phyloP scores from a whole-genome alignment of 352 stramenopile species.

The Phytophthora agathidicida region DNA sequence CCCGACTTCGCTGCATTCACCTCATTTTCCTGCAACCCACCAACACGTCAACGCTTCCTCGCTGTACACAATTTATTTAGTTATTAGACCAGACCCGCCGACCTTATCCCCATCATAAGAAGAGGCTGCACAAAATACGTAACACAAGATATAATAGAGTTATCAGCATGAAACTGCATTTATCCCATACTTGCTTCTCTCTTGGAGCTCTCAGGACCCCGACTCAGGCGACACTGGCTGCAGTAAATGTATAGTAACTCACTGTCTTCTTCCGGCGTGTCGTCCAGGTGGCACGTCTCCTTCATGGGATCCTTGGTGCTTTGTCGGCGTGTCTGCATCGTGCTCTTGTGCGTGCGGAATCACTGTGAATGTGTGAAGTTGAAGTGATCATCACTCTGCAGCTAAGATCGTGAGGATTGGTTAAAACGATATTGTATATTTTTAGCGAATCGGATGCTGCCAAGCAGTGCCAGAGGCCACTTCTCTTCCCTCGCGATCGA shows the following conservation, averaged over 20 bases:
- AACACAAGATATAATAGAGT: too few relatives aligned
- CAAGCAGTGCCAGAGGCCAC: conserved; percentile 21
- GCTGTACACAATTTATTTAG: not conserved
- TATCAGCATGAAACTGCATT: too few relatives aligned
- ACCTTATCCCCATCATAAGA: conserved; percentile 35
- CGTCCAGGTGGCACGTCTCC: conserved; percentile 38
- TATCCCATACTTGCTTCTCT: not conserved
- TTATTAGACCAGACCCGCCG: not conserved
- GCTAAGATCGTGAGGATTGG: conserved; percentile 18
- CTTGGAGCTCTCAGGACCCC: not conserved
- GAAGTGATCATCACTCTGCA: conserved; percentile 49
- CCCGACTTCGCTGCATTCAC: conserved; percentile 19
- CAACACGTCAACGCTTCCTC: not conserved
- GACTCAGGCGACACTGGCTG: not conserved
- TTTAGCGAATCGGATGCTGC: conserved; percentile 46
- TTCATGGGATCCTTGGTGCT: conserved; percentile 15
- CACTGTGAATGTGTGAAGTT: conserved; percentile 28
- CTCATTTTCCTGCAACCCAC: conserved; percentile 35
- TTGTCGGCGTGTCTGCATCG: conserved; percentile 28
- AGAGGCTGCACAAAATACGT: not conserved
- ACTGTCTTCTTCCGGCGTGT: conserved; percentile 36
- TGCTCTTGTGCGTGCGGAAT: not conserved
- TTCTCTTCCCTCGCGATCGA: conserved; percentile 32
- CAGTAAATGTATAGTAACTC: conserved; percentile 1
- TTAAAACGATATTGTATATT: conserved; percentile 22